phyloP scores from a whole-genome alignment of 495 filamentous ascomycete genomes.

The Aspergillus asperescens region DNA sequence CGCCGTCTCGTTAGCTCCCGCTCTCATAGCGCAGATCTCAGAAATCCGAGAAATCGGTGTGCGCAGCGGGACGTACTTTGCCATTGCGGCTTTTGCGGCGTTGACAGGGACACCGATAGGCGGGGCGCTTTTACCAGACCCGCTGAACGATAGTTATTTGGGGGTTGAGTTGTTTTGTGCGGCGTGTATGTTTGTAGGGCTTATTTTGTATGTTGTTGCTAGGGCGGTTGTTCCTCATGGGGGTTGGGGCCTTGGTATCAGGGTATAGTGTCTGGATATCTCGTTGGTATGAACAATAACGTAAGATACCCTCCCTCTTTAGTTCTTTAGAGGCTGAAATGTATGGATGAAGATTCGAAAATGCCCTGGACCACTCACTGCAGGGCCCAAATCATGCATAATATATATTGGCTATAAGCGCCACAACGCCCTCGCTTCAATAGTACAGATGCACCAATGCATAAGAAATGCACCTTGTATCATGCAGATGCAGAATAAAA shows the following conservation, averaged over 20 bases:
- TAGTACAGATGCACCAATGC: slow-evolving; percentile 14
- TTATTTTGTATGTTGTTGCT: slow-evolving; percentile 43
- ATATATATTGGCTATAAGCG: slow-evolving; percentile 13
- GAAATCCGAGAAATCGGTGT: slow-evolving; percentile 69
- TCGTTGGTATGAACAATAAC: too few relatives aligned
- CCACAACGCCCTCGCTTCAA: slow-evolving; percentile 40
- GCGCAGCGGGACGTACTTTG: slow-evolving; percentile 63
- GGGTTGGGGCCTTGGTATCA: slow-evolving; percentile 27
- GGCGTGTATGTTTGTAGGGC: slow-evolving; percentile 50
- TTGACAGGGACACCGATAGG: slow-evolving; percentile 69
- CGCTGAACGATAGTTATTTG: slow-evolving; percentile 50
- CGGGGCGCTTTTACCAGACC: slow-evolving; percentile 55
- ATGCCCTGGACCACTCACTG: background rate
- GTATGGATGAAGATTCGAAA: background rate
- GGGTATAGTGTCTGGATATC: slow-evolving; percentile 17
- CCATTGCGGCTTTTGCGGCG: slow-evolving; percentile 56
- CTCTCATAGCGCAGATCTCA: slow-evolving; percentile 64
- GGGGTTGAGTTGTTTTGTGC: slow-evolving; percentile 65
- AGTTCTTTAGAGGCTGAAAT: too few relatives aligned
- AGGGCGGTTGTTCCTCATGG: slow-evolving; percentile 27
- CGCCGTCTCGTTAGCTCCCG: slow-evolving; percentile 57
- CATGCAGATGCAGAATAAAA: slow-evolving; percentile 5
- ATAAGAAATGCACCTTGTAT: slow-evolving; percentile 2
- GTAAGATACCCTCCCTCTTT: too few relatives aligned
- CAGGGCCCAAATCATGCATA: background rate